Evolutionary conservation across 805 yeast species (phyloP), one percentile per base, ranked within the genome.

Genomic region (Saturnispora kantuleensis): DNA sequence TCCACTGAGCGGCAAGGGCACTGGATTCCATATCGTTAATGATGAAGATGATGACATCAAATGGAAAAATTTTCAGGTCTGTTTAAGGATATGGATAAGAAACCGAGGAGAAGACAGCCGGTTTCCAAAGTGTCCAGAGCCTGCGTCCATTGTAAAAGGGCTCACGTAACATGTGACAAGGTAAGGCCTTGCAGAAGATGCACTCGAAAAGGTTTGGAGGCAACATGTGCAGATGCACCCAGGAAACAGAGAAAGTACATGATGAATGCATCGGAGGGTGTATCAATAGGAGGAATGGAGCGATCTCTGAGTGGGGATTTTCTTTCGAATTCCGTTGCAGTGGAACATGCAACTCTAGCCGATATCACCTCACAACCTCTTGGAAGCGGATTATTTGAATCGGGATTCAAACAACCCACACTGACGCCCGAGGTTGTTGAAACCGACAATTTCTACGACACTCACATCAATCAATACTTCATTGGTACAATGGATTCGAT

Each of bases 141-240:
- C 5, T 90, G 98, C 54, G 76, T 77, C 35, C 93, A 89, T 63
- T 90, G 98, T 58, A 88, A 89, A 48, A 76, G 79, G 54, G 84
- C 95, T 2, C 98, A 90, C 60, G 77, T 89, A 70, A 85, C 97
- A 0, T 90, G 98, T 62, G 96, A 89, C 54, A 76, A 79, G 15
- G 38, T 54, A 4, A 46, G 73, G 66, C 58, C 75, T 0, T 90
- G 98, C 56, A 71, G 73, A 44, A 63, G 96, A 41, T 90, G 98
- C 61, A 60, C 82, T 3, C 69, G 69, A 28, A 70, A 87, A 55
- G 90, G 89, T 0, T 63, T 87, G 12, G 73, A 71, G 1, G 73
- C 67, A 12, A 69, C 84, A 0, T 90, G 97, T 64, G 76, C 76
- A 30, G 97, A 93, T 65, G 96, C 96, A 5, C 93, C 93, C 2